phyloP scores from a whole-genome alignment of 164 flowering plant genomes.

The Kalanchoe fedtschenkoi region DNA sequence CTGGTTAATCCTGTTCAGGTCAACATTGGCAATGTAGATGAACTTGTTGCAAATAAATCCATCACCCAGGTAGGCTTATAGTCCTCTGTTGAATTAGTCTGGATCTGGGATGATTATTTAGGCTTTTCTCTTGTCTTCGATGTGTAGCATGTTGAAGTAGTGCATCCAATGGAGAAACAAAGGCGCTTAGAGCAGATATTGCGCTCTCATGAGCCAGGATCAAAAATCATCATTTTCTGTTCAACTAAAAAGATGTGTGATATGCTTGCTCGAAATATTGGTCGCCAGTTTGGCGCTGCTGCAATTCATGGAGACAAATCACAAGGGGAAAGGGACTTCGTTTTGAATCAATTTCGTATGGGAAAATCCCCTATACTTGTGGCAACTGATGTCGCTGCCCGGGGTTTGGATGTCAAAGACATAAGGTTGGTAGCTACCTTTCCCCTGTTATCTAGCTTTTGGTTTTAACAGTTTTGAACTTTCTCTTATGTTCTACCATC shows the following conservation, averaged over 20 bases:
- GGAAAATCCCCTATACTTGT: conserved; percentile 76
- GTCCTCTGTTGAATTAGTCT: neutral
- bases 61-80: conserved; percentile 67
- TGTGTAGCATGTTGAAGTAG: conserved; percentile 71
- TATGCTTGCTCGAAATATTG: conserved; percentile 69
- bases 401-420: conserved; percentile 88
- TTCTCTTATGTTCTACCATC: neutral
- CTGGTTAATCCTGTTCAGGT: conserved; percentile 84
- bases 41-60: conserved; percentile 83
- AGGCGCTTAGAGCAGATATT: conserved; percentile 85
- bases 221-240: conserved; percentile 75
- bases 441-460: neutral
- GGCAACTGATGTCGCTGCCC: conserved; percentile 96
- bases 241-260: conserved; percentile 85
- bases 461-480: neutral
- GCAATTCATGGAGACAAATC: conserved; percentile 92
- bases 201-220: conserved; percentile 69
- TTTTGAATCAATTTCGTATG: conserved; percentile 66
- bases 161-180: conserved; percentile 76
- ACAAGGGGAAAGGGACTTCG: conserved; percentile 90
- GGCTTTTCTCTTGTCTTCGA: neutral
- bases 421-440: conserved; percentile 41
- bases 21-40: conserved; percentile 84
- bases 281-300: conserved; percentile 76
- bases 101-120: neutral